Percentiles rank a stretch among this genome's conserved stretches.
These are phyloP conservation scores for Dendrobium nobile DNA, from an alignment of 106 monocot genomes.

Conservation along the genomic window DNA sequence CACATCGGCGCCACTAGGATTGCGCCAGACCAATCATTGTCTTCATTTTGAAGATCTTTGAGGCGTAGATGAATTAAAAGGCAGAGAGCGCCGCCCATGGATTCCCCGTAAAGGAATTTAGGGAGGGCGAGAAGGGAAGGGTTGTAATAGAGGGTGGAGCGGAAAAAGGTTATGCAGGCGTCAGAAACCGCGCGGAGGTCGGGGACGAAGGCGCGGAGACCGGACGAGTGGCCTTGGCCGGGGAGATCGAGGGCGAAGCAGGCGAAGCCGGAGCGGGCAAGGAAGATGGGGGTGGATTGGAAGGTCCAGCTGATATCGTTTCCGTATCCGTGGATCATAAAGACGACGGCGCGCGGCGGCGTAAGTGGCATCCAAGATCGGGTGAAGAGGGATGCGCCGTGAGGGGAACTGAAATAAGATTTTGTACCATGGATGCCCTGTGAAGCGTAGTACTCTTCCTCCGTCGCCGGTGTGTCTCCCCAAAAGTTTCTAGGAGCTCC, in stretches of 20 bases:
- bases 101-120: constrained; percentile 73
- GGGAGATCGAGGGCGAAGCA: constrained; percentile 87
- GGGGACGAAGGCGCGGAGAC: constrained; percentile 75
- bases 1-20: constrained; percentile 87
- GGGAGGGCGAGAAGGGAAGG: constrained; percentile 12
- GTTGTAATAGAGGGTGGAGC: constrained; percentile 5
- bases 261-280: constrained; percentile 57
- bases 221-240: constrained; percentile 72
- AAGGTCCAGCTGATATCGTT: constrained; percentile 97
- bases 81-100: constrained; percentile 84
- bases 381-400: constrained; percentile 50
- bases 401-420: constrained; percentile 31
- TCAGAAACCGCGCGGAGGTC: constrained; percentile 39
- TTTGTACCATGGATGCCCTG: constrained; percentile 31
- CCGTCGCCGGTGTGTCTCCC: constrained; percentile 40
- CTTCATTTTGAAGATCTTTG: not conserved
- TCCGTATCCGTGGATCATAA: constrained; percentile 93
- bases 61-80: constrained; percentile 59
- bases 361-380: constrained; percentile 66
- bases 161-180: constrained; percentile 46
- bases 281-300: constrained; percentile 76
- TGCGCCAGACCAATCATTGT: constrained; percentile 42
- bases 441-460: constrained; percentile 45
- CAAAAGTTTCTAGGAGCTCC: constrained; percentile 29
- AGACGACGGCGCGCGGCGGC: constrained; percentile 40